Evolutionary conservation across 2,329 filamentous ascomycete species (phyloP).

Genomic region (Rugonectria rugulosa): DNA sequence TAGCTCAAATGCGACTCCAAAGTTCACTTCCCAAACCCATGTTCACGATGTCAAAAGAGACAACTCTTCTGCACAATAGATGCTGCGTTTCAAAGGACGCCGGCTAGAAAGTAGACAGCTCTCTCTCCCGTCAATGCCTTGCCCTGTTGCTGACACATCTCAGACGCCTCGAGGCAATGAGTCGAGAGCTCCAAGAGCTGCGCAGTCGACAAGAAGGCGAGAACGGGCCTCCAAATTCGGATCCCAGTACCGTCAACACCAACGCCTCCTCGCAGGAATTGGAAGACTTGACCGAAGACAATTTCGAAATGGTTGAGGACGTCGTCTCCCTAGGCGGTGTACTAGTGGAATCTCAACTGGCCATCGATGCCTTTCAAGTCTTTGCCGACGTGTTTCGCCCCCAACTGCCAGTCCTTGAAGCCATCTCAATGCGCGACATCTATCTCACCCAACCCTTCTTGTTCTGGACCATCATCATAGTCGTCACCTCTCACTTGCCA

Average conservation of each 20-base stretch:
- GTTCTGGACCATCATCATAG: conserved; percentile 31
- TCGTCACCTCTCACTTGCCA: conserved; percentile 16
- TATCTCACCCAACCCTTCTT: conserved; percentile 22
- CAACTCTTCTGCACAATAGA: conserved; percentile 32
- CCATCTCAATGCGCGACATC: not conserved
- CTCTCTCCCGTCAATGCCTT: no score
- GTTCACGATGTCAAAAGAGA: conserved; percentile 25
- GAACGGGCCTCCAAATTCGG: not conserved
- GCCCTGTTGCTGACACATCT: not conserved
- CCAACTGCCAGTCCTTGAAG: conserved; percentile 22
- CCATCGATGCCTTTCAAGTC: conserved; percentile 16
- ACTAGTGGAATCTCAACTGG: conserved; percentile 6
- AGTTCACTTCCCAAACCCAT: conserved; percentile 29
- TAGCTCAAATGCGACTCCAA: conserved; percentile 33
- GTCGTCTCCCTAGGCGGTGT: conserved; percentile 10
- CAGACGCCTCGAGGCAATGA: conserved; percentile 31
- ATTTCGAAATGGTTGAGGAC: conserved; percentile 14
- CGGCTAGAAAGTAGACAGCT: conserved; percentile 25
- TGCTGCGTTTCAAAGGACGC: conserved; percentile 27
- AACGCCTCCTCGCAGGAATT: not conserved
- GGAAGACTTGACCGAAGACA: conserved; percentile 11
- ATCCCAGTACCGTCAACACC: conserved; percentile 7
- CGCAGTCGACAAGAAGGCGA: conserved; percentile 23
- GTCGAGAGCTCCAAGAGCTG: conserved; percentile 30
- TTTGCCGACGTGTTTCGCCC: conserved; percentile 29